Conservation (phyloP, 257 asterid genomes). For the Thymus mandschuricus region DNA sequence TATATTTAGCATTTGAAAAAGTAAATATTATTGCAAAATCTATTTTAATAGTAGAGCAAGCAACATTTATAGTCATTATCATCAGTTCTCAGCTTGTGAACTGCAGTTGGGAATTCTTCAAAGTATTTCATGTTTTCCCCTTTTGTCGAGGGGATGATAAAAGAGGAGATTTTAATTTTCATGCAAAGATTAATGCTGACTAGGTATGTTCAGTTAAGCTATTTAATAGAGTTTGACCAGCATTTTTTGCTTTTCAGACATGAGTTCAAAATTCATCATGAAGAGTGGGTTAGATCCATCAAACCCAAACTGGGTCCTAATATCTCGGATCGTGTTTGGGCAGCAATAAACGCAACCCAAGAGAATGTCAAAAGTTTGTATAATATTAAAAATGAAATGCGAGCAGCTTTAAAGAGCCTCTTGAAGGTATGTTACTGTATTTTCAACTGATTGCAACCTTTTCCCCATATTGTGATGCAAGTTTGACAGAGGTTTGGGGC, state of each 20-base stretch:
- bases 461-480: not conserved
- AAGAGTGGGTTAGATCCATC: conserved; percentile 78
- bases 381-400: conserved; percentile 82
- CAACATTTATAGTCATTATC: conserved; percentile 5
- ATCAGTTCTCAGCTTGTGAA: conserved; percentile 1
- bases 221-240: conserved; percentile 28
- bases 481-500: conserved; percentile 2
- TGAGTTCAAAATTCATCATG: conserved; percentile 87
- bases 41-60: not conserved
- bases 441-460: conserved; percentile 21
- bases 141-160: not conserved
- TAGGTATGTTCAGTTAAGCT: conserved; percentile 16
- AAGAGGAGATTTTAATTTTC: not conserved
- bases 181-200: conserved; percentile 10
- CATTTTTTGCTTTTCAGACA: conserved; percentile 51
- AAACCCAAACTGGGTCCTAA: conserved; percentile 69
- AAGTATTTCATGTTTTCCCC: not conserved
- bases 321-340: conserved; percentile 59
- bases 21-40: not conserved
- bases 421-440: conserved; percentile 60
- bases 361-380: conserved; percentile 76
- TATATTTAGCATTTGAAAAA: not conserved
- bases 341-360: conserved; percentile 55
- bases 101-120: conserved; percentile 6
- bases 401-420: conserved; percentile 67